A percentile compares a stretch with the other conserved stretches of the same genome.
These are phyloP conservation scores for Tolypocladium nubicola DNA, from an alignment of 2,329 filamentous ascomycete species.

Conservation along the genomic window DNA sequence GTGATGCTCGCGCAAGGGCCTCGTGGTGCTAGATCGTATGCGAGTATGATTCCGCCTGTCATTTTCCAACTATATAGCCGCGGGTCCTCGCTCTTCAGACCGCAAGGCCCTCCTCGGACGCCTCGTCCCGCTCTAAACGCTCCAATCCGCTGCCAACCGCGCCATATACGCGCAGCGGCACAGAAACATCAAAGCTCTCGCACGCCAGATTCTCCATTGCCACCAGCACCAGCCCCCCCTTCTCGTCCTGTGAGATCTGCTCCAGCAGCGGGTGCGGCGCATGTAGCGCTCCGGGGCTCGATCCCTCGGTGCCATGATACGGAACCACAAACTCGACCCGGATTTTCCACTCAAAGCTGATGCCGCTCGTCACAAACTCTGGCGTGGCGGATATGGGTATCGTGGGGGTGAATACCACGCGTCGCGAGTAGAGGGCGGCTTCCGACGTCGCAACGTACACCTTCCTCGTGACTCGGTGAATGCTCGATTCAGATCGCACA, in stretches of 20 bases:
- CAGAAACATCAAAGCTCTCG: constrained; percentile 83
- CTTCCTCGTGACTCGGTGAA: constrained; percentile 77
- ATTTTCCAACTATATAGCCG: background rate
- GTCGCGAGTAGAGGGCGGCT: constrained; percentile 69
- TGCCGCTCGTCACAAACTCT: constrained; percentile 82
- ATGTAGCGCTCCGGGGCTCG: constrained; percentile 10
- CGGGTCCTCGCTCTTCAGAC: constrained; percentile 17
- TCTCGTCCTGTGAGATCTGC: constrained; percentile 66
- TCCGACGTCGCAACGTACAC: constrained; percentile 71
- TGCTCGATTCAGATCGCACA: constrained; percentile 73
- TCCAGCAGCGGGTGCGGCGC: constrained; percentile 52
- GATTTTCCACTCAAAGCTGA: constrained; percentile 81
- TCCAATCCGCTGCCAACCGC: constrained; percentile 47
- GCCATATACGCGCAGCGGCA: constrained; percentile 74
- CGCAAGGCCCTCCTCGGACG: constrained; percentile 32
- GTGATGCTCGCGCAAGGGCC: background rate
- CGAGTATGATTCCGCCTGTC: background rate
- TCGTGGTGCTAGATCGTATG: background rate
- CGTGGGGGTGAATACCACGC: constrained; percentile 70
- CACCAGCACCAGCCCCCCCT: constrained; percentile 62
- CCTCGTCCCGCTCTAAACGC: constrained; percentile 44
- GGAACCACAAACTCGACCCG: constrained; percentile 88
- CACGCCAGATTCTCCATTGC: constrained; percentile 69
- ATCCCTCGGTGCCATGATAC: constrained; percentile 25
- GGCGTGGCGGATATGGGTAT: constrained; percentile 80